Evolutionary conservation across 352 stramenopile genomes (phyloP), one percentile per base, ranked within the genome.

Genomic region (Phytophthora tubulina): DNA sequence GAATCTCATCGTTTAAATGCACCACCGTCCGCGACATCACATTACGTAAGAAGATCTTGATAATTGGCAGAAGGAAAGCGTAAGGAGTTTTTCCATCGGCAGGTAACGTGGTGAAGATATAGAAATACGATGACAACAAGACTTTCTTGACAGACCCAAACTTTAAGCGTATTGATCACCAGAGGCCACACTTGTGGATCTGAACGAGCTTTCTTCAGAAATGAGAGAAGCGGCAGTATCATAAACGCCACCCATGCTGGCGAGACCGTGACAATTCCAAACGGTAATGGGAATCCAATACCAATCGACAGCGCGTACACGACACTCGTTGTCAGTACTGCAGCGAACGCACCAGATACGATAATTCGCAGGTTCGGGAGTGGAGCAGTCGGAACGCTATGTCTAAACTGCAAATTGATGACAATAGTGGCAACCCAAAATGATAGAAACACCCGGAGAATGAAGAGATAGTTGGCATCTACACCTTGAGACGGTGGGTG

Each of bases 201-300:
- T 1, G 60, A 17, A 13, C 52, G 48, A 57, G 69, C 35, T 39
- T 58, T 61, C 21, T 56, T 55, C 30, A 69, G 8, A 7, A 58
- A 51, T 9, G 35, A 55, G 0, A 46, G 27, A 1, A 79, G 36
- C 36, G 44, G 62, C 0, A 79, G 6, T 8, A 67, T 9, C 30
- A 73, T 61, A 6, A 73, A 50, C 21, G 50, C 36, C 13, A 57
- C 4, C 67, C 69, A 75, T 6, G 59, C 33, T 7, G 66, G 41
- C 50, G 52, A 63, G 32, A 67, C 46, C 3, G 73, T 61, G 14
- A 77, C 64, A 10, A 86, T 72, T 15, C 56, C 70, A 54, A 86
- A 84, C 1, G 76, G 76, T 10, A 84, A 44, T 3, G 76, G 76
- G 51, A 78, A 84, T 0, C 79, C 79, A 35, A 86, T 72, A 0